Evolutionary conservation across 257 asterid genomes (phyloP).

Genomic region (Jacaranda copaia): DNA sequence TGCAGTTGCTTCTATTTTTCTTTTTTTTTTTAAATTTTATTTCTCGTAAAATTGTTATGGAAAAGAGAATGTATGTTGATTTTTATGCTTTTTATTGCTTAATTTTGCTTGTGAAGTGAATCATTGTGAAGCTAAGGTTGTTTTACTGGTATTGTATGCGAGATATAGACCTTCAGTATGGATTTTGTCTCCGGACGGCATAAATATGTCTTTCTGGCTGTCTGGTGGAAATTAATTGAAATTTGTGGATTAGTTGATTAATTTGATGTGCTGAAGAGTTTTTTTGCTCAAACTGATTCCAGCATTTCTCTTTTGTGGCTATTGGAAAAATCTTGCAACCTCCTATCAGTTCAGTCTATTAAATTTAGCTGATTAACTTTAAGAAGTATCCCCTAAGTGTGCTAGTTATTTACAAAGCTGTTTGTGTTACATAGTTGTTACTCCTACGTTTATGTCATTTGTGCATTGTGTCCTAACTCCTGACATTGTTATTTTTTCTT

Average conservation of each 20-base stretch:
- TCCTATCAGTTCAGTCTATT: not conserved
- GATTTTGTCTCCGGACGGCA: not conserved
- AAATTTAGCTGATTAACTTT: not conserved
- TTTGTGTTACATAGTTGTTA: constrained; percentile 10
- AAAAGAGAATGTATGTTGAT: constrained; percentile 37
- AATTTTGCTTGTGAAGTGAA: constrained; percentile 28
- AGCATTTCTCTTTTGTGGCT: not conserved
- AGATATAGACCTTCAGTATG: not conserved
- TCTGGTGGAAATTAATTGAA: constrained; percentile 13
- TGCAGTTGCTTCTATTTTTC: constrained; percentile 17
- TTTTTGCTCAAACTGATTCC: not conserved
- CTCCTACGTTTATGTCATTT: constrained; percentile 6
- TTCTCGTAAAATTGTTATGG: not conserved
- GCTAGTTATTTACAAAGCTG: constrained; percentile 15
- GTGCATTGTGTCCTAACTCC: constrained; percentile 30
- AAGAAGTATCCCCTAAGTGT: constrained; percentile 14
- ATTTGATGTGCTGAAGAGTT: not conserved
- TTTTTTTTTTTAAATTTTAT: not conserved
- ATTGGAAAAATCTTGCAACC: not conserved
- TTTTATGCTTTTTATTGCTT: constrained; percentile 7
- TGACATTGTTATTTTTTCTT: constrained; percentile 19
- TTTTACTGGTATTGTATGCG: constrained; percentile 18
- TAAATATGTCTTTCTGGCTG: constrained; percentile 16
- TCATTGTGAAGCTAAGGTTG: constrained; percentile 12
- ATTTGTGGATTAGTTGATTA: constrained; percentile 17